Evolutionary conservation across 1,139 yeast genomes (phyloP).

Genomic region (Hanseniaspora gamundiae): DNA sequence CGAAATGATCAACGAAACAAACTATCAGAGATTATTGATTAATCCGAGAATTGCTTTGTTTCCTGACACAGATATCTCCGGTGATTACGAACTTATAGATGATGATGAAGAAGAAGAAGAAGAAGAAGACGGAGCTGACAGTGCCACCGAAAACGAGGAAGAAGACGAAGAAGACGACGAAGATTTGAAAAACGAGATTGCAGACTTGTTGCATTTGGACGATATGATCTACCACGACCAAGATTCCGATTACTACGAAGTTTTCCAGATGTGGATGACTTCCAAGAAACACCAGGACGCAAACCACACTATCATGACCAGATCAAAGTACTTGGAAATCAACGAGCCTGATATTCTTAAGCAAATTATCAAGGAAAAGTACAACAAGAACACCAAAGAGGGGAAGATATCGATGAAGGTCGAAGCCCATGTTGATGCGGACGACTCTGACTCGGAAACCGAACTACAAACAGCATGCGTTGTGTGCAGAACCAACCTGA

Average conservation of each 20-base stretch:
- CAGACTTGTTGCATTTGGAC: constrained; percentile 8
- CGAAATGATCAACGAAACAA: constrained; percentile 17
- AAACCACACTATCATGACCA: constrained; percentile 14
- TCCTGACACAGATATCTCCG: constrained; percentile 38
- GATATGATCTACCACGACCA: constrained; percentile 12
- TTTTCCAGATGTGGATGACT: constrained; percentile 1
- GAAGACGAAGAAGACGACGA: constrained; percentile 5
- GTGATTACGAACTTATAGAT: constrained; percentile 26
- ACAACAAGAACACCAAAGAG: constrained; percentile 1
- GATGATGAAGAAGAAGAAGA: constrained; percentile 13
- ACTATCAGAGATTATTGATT: constrained; percentile 16
- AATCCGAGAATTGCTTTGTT: constrained; percentile 16
- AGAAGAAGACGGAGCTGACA: constrained; percentile 15
- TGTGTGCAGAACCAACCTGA: constrained; percentile 61
- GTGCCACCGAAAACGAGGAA: constrained; percentile 7
- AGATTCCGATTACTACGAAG: constrained; percentile 1
- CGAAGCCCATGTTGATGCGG: constrained; percentile 7
- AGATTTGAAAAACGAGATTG: constrained; percentile 2
- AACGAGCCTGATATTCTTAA: constrained; percentile 20
- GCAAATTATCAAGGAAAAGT: constrained; percentile 20
- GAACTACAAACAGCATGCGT: constrained; percentile 40
- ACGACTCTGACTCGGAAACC: constrained; percentile 12
- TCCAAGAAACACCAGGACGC: neutral
- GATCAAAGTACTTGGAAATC: constrained; percentile 22
- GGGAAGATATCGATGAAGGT: neutral